Conservation (phyloP, 1,284 basidiomycete species). For the Meripilus lineatus region DNA sequence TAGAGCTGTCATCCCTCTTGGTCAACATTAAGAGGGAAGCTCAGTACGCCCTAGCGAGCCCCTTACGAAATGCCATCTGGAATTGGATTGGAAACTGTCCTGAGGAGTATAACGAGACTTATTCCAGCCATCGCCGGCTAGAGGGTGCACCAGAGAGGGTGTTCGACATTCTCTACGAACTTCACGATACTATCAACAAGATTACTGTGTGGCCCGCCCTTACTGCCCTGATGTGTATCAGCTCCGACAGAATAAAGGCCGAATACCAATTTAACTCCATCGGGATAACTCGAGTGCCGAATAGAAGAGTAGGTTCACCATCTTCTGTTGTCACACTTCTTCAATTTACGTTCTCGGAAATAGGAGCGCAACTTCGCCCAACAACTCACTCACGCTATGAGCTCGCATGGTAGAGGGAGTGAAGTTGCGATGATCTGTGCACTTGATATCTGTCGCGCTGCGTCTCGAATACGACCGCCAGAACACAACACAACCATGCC, state of each 20-base stretch:
- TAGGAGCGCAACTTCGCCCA: constrained; percentile 47
- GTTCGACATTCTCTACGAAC: constrained; percentile 70
- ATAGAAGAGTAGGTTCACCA: too few species aligned
- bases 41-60: constrained; percentile 68
- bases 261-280: constrained; percentile 43
- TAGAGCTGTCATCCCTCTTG: constrained; percentile 80
- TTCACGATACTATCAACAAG: constrained; percentile 47
- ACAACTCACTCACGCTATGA: constrained; percentile 48
- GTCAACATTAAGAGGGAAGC: constrained; percentile 80
- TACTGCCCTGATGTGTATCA: constrained; percentile 71
- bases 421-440: constrained; percentile 72
- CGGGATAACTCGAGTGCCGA: constrained; percentile 20
- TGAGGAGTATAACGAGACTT: constrained; percentile 72
- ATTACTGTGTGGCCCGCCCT: constrained; percentile 80
- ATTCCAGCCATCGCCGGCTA: constrained; percentile 51
- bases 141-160: constrained; percentile 82
- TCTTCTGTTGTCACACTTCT: neutral
- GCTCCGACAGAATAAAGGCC: constrained; percentile 66
- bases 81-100: constrained; percentile 89
- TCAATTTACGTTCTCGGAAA: neutral
- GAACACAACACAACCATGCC: constrained; percentile 65
- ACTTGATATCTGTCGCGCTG: constrained; percentile 80
- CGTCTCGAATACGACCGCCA: constrained; percentile 59
- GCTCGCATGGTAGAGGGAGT: constrained; percentile 45
- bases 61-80: constrained; percentile 83